Conservation (phyloP, 805 yeast species). For the Saccharomycopsis sp. region DNA sequence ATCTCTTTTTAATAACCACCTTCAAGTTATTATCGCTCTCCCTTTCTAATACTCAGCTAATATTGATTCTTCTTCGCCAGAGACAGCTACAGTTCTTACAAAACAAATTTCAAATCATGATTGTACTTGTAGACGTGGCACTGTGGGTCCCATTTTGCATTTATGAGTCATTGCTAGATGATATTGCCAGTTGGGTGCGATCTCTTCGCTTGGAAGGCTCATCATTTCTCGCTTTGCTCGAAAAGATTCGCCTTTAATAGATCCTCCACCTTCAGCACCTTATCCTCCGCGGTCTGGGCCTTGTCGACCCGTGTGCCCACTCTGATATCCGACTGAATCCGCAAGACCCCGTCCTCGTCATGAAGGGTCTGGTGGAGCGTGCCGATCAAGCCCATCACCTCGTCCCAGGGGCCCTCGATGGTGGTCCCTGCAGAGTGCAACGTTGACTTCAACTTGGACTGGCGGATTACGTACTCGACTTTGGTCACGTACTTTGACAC, state of each 20-base stretch:
- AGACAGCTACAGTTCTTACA: too few species aligned
- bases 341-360: slow-evolving; percentile 49
- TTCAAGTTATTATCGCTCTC: too few species aligned
- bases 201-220: too few species aligned
- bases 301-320: slow-evolving; percentile 53
- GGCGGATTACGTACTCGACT: slow-evolving; percentile 55
- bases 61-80: too few species aligned
- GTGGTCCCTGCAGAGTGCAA: slow-evolving; percentile 92
- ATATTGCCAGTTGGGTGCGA: too few species aligned
- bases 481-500: slow-evolving; percentile 74
- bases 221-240: too few species aligned
- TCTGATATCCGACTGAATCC: slow-evolving; percentile 81
- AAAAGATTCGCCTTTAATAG: slow-evolving; percentile 24
- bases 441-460: slow-evolving; percentile 54
- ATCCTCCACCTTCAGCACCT: slow-evolving; percentile 34
- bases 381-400: slow-evolving; percentile 73
- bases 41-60: too few species aligned
- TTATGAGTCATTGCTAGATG: too few species aligned
- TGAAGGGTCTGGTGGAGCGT: slow-evolving; percentile 67
- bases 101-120: too few species aligned
- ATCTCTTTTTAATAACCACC: too few species aligned
- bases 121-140: too few species aligned
- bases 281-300: slow-evolving; percentile 34
- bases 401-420: slow-evolving; percentile 84
- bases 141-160: too few species aligned